Evolutionary conservation across 495 filamentous ascomycete species (phyloP).

Genomic region (Darksidea phi): DNA sequence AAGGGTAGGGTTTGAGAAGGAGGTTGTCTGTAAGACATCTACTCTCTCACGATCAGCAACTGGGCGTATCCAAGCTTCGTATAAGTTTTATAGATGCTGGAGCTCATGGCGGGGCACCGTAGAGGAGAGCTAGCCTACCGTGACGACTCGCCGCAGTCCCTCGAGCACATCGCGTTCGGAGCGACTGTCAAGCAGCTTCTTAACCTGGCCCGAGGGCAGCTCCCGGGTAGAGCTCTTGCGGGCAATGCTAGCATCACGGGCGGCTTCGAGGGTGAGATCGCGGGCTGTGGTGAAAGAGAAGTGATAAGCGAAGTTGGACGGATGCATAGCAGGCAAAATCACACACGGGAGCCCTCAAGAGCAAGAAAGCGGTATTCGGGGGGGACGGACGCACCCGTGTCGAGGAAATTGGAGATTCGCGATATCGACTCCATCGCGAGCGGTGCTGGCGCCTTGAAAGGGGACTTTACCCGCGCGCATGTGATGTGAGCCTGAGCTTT

Average conservation of each 20-base stretch:
- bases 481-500: background rate
- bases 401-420: slow-evolving; percentile 85
- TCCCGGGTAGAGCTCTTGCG: slow-evolving; percentile 52
- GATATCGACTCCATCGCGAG: slow-evolving; percentile 88
- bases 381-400: slow-evolving; percentile 65
- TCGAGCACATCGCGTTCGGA: slow-evolving; percentile 92
- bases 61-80: background rate
- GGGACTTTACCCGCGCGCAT: background rate
- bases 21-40: slow-evolving; percentile 92
- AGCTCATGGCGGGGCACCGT: background rate
- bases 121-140: slow-evolving; percentile 54
- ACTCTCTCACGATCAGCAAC: background rate
- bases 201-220: slow-evolving; percentile 65
- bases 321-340: slow-evolving; percentile 19
- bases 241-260: slow-evolving; percentile 54
- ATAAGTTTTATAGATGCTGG: background rate
- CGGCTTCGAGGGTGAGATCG: slow-evolving; percentile 95
- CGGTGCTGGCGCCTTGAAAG: too few relatives aligned
- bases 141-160: slow-evolving; percentile 83
- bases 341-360: background rate
- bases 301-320: slow-evolving; percentile 27
- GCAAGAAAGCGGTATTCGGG: background rate
- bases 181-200: slow-evolving; percentile 90
- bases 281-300: slow-evolving; percentile 59
- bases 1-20: slow-evolving; percentile 68